Evolutionary conservation across 371 early-diverging fungal species (phyloP).

Genomic region (Saksenaea oblongispora): DNA sequence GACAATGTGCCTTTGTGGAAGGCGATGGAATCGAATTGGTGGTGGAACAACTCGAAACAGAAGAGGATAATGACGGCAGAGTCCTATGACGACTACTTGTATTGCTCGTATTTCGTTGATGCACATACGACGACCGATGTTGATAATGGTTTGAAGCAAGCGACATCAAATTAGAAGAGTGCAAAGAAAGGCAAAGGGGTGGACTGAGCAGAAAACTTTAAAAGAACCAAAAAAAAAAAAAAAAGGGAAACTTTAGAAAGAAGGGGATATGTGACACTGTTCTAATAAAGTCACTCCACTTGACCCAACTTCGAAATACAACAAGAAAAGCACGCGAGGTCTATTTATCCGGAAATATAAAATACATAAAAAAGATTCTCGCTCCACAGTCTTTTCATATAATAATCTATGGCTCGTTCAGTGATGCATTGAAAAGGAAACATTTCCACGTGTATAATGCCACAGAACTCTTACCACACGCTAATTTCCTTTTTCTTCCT

Average conservation of each 20-base stretch:
- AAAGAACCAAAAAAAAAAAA: background rate
- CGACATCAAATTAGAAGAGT: background rate
- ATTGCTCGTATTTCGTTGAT: background rate
- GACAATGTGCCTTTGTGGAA: constrained; percentile 10
- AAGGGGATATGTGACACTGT: background rate
- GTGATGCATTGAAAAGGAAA: background rate
- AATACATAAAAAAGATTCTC: constrained; percentile 1
- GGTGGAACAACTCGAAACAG: constrained; percentile 19
- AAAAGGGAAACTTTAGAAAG: background rate
- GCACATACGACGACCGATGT: background rate
- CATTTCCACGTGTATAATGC: background rate
- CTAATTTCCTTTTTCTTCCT: constrained; percentile 3
- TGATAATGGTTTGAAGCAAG: background rate
- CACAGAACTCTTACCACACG: background rate
- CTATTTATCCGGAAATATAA: constrained; percentile 1
- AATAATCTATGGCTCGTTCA: constrained; percentile 4
- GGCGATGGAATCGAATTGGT: constrained; percentile 11
- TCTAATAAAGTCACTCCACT: constrained; percentile 5
- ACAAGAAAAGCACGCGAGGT: background rate
- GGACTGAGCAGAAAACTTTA: background rate
- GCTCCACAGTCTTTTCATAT: background rate
- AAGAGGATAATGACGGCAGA: constrained; percentile 21
- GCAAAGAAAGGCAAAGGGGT: background rate
- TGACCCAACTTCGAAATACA: background rate
- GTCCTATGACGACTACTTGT: constrained; percentile 1